Conservation (phyloP, 1,139 yeast genomes). For the Pichia sp. region DNA sequence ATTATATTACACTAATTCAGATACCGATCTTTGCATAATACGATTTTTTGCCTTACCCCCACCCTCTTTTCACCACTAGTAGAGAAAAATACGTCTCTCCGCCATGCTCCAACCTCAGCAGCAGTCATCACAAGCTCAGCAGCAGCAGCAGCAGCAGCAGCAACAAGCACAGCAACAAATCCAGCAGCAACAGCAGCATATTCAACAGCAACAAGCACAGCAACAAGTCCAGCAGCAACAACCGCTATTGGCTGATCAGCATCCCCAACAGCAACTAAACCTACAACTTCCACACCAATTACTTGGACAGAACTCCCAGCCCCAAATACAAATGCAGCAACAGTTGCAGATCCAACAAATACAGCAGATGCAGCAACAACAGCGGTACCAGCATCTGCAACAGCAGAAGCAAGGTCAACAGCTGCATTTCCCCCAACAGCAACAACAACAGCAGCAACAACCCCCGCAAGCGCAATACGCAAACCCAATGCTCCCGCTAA, state of each 20-base stretch:
- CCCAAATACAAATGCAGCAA: conserved; percentile 6
- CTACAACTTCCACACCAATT: not conserved
- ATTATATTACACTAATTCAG: no score
- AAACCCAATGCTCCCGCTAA: conserved; percentile 11
- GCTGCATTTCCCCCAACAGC: conserved; percentile 15
- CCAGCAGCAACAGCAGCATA: conserved; percentile 14
- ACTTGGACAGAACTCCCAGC: conserved; percentile 11
- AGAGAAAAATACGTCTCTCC: not conserved
- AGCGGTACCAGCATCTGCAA: conserved; percentile 11
- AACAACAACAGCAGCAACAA: conserved; percentile 14
- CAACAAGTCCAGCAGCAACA: not conserved
- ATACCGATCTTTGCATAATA: no score
- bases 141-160: conserved; percentile 7
- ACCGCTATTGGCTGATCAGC: conserved; percentile 6
- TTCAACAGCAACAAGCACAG: conserved; percentile 13
- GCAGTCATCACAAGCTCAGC: not conserved
- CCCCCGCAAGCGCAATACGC: conserved; percentile 16
- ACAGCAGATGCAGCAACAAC: conserved; percentile 11
- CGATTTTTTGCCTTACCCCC: not conserved
- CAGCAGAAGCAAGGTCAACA: conserved; percentile 7
- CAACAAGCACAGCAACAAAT: conserved; percentile 3
- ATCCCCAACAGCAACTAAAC: conserved; percentile 9
- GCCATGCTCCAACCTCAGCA: not conserved
- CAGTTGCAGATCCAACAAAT: not conserved
- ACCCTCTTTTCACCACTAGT: not conserved